Evolutionary conservation across 371 early-diverging fungal species (phyloP), one percentile per base, ranked within the genome.

Genomic region (Zopfochytrium polystomum): DNA sequence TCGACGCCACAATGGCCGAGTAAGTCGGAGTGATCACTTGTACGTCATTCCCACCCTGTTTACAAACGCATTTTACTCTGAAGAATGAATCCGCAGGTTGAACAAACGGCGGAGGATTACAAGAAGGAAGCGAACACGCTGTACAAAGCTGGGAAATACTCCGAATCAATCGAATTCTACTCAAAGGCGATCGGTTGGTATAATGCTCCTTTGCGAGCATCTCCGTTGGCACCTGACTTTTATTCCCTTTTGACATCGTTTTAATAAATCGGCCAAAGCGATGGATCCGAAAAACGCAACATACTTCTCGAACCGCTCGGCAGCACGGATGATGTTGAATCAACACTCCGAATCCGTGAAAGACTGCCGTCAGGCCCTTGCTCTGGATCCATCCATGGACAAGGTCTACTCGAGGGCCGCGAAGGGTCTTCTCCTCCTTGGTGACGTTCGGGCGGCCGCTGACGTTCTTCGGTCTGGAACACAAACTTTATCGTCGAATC

Each of bases 241-340:
- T 55, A 32, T 20, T 20, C 57, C n/a, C 3, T 11, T 38, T 32
- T 35, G 9, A 6, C 31, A 20, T 42, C 33, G 6, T 15, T 55
- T 49, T 13, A 44, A 44, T 35, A 18, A n/a, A 42, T 42, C n/a
- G 11, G 42, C 11, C 13, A 42, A n/a, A 42, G 42, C 42, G 42
- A 42, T 11, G n/a, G 80, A 85, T 23, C 85, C 88, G 20, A 62
- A 74, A 22, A 80, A 80, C 15, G 67, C 87, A 2, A 89, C 85
- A 1, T 87, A 85, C 63, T 89, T 87, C 67, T 78, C 81, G 54
- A 92, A 94, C 72, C 80, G 93, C 52, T 87, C 92, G 11, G 91
- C 92, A 20, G 90, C 90, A 20, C 73, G 80, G 29, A 80, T 85
- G 62, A 90, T 90, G 87, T 68, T 85, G 47, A 80, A 78, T 43